phyloP scores from a whole-genome alignment of 2,329 filamentous ascomycete genomes.

The Colletotrichum tropicicola region DNA sequence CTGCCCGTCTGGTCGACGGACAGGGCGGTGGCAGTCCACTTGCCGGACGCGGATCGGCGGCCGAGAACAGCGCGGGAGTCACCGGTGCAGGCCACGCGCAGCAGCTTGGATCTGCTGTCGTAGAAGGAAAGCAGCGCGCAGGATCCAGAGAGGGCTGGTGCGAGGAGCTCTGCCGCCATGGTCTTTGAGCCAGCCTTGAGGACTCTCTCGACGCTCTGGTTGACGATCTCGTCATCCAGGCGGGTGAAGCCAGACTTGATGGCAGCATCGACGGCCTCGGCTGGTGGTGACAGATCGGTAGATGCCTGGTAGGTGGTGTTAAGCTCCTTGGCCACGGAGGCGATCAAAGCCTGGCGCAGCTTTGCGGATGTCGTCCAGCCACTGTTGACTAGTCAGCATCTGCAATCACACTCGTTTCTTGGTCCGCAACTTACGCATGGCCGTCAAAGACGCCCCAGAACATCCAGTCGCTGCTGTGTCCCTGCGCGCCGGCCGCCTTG shows the following conservation, averaged over 20 bases:
- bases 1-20: conserved; percentile 94
- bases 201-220: conserved; percentile 92
- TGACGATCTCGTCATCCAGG: conserved; percentile 92
- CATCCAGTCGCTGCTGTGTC: conserved; percentile 90
- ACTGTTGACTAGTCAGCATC: conserved; percentile 52
- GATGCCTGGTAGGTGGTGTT: conserved; percentile 89
- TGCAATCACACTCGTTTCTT: background rate
- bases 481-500: conserved; percentile 50
- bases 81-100: conserved; percentile 94
- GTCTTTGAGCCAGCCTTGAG: conserved; percentile 88
- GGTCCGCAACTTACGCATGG: conserved; percentile 76
- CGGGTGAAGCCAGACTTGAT: conserved; percentile 92
- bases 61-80: conserved; percentile 96
- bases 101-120: conserved; percentile 84
- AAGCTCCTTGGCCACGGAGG: conserved; percentile 90
- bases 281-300: conserved; percentile 69
- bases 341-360: conserved; percentile 90
- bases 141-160: conserved; percentile 94
- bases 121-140: conserved; percentile 97
- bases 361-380: conserved; percentile 99
- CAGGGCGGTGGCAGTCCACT: conserved; percentile 91
- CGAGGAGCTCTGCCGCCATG: conserved; percentile 90
- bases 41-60: conserved; percentile 78
- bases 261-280: conserved; percentile 85
- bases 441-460: conserved; percentile 99